Conservation (phyloP, 1,284 basidiomycete species). For the Cryptococcus floricola region DNA sequence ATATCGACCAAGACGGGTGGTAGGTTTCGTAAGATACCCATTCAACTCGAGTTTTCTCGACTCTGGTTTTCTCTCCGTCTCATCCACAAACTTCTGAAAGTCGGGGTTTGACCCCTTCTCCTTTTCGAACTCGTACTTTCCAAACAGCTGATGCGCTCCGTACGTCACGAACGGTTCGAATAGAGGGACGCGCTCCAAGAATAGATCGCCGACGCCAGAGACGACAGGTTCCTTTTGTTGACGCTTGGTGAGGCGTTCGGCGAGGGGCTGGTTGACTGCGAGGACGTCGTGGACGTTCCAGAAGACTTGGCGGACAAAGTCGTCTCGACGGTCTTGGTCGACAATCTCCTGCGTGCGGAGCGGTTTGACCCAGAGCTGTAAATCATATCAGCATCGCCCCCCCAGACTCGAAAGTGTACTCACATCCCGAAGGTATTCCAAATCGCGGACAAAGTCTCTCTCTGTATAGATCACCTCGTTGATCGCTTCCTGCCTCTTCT, state of each 20-base stretch:
- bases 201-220: constrained; percentile 85
- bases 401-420: constrained; percentile 32
- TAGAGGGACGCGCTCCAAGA: constrained; percentile 80
- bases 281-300: constrained; percentile 98
- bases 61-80: constrained; percentile 86
- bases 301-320: constrained; percentile 92
- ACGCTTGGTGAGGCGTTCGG: constrained; percentile 90
- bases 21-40: constrained; percentile 97
- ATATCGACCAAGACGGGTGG: constrained; percentile 92
- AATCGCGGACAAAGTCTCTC: constrained; percentile 92
- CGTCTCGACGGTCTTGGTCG: constrained; percentile 68
- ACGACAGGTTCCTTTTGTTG: constrained; percentile 94
- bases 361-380: constrained; percentile 83
- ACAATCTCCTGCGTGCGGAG: constrained; percentile 71
- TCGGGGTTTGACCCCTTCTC: constrained; percentile 89
- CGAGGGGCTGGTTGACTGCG: constrained; percentile 79
- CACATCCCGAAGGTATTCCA: constrained; percentile 96
- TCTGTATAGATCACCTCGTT: constrained; percentile 99
- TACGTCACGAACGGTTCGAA: constrained; percentile 93
- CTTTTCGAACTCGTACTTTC: constrained; percentile 98
- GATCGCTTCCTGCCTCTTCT: constrained; percentile 96
- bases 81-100: constrained; percentile 95
- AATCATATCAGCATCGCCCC: constrained; percentile 1
- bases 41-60: constrained; percentile 96
- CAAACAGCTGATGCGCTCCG: constrained; percentile 94